A percentile compares a stretch with the other conserved stretches of the same genome.
Conservation (phyloP, 305 asterid species). For the Euphrasia arctica region DNA sequence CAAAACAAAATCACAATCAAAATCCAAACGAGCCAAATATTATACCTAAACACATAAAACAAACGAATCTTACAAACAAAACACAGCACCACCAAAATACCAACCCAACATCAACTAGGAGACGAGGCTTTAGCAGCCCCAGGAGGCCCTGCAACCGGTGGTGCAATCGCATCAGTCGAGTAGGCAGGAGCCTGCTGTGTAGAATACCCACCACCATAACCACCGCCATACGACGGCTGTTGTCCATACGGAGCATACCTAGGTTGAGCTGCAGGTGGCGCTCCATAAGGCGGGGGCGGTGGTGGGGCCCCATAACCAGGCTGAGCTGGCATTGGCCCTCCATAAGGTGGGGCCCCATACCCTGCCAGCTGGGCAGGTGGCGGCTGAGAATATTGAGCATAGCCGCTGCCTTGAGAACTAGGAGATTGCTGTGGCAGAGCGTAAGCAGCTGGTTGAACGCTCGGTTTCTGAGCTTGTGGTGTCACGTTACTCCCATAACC, state of each 20-base stretch:
- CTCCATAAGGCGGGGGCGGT: conserved; percentile 29
- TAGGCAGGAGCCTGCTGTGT: conserved; percentile 38
- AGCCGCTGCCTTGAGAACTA: conserved; percentile 39
- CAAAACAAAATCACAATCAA: conserved; percentile 8
- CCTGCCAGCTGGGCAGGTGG: conserved; percentile 34
- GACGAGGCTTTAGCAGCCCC: conserved; percentile 43
- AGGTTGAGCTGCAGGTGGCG: conserved; percentile 28
- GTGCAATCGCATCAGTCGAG: conserved; percentile 33
- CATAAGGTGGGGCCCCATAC: conserved; percentile 35
- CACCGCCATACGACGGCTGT: conserved; percentile 39
- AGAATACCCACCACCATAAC: conserved; percentile 55
- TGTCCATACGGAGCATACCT: conserved; percentile 45
- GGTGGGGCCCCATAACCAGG: conserved; percentile 32
- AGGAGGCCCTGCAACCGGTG: conserved; percentile 29
- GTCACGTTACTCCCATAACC: conserved; percentile 46
- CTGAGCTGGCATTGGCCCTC: conserved; percentile 3
- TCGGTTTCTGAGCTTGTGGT: conserved; percentile 41
- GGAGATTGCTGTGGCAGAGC: conserved; percentile 56
- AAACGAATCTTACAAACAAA: not conserved
- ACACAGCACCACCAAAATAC: conserved; percentile 1
- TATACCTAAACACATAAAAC: conserved; percentile 18
- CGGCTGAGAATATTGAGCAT: conserved; percentile 28
- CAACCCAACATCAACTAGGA: conserved; percentile 24
- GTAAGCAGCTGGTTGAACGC: conserved; percentile 33
- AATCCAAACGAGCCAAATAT: not conserved